Conservation (phyloP, 345 rosid species). For the Pistacia atlantica region DNA sequence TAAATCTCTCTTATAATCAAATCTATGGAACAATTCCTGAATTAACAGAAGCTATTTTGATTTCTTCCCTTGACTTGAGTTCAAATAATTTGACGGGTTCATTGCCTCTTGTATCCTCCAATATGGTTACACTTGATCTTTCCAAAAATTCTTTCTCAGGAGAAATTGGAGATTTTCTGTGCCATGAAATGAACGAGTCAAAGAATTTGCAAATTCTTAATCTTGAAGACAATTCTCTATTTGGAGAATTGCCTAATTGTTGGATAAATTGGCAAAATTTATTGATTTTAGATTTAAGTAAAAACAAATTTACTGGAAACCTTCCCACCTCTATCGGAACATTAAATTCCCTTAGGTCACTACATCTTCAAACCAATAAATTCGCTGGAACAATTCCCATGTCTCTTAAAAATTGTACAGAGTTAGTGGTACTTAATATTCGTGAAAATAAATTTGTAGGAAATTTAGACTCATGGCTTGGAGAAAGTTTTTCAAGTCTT, state of each 20-base stretch:
- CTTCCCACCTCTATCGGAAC: background rate
- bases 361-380: background rate
- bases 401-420: background rate
- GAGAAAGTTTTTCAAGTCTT: too few species aligned
- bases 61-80: constrained; percentile 24
- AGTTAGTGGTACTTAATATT: background rate
- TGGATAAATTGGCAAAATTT: background rate
- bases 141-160: constrained; percentile 20
- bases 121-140: background rate
- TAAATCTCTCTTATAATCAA: constrained; percentile 34
- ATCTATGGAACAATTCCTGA: constrained; percentile 30
- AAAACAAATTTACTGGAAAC: constrained; percentile 10
- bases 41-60: background rate
- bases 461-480: too few species aligned
- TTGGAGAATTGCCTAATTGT: constrained; percentile 35
- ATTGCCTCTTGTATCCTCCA: constrained; percentile 20
- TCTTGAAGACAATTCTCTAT: constrained; percentile 31
- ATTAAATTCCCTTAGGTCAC: background rate
- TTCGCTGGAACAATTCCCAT: background rate
- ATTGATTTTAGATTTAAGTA: background rate
- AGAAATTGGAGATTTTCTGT: background rate
- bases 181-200: constrained; percentile 9
- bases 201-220: constrained; percentile 28
- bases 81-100: constrained; percentile 24
- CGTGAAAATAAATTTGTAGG: background rate